Evolutionary conservation across 2,329 filamentous ascomycete species (phyloP), one percentile per base, ranked within the genome.

Genomic region (Diaporthe nobilis): DNA sequence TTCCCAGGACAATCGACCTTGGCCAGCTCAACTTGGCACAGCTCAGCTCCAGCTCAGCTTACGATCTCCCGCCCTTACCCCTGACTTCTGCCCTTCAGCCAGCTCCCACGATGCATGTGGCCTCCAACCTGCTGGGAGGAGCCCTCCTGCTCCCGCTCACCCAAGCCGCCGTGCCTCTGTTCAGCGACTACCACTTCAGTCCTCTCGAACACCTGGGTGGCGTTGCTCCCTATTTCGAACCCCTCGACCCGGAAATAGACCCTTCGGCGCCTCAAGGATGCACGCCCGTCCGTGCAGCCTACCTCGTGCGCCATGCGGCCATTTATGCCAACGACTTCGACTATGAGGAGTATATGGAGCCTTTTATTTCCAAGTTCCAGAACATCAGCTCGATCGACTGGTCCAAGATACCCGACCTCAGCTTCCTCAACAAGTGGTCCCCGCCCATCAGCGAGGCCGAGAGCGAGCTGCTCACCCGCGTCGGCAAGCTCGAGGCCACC

Each of bases 291-390:
- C 85, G 87, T 39, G 89, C 89, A 0, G 88, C 89, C 3, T 91
- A 91, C 80, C 84, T 91, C 0, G 85, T 88, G 22, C 89, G 90
- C n/a, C 90, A 91, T 78, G 89, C 89, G 0, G 89, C 90, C 49
- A 91, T 91, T 74, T 91, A 90, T 78, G 88, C 88, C 77, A 91
- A 91, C 77, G 89, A 91, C 79, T 89, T 87, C 75, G 90, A 92
- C 79, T 90, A 87, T 67, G 88, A 91, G 77, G 84, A 85, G 53
- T 91, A 90, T 78, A 89, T 91, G 31, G 86, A 89, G 79, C 89
- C 90, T 0, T 90, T 91, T 65, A 79, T 91, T 22, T 81, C 85
- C 71, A 94, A 94, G 83, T 83, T 92, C 58, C 83, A 86, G 74
- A 92, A 93, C 80, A 88, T 87, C 55, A 90, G 88, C 0, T 42